phyloP scores from a whole-genome alignment of 495 filamentous ascomycete species.

The Xylaria longipes region DNA sequence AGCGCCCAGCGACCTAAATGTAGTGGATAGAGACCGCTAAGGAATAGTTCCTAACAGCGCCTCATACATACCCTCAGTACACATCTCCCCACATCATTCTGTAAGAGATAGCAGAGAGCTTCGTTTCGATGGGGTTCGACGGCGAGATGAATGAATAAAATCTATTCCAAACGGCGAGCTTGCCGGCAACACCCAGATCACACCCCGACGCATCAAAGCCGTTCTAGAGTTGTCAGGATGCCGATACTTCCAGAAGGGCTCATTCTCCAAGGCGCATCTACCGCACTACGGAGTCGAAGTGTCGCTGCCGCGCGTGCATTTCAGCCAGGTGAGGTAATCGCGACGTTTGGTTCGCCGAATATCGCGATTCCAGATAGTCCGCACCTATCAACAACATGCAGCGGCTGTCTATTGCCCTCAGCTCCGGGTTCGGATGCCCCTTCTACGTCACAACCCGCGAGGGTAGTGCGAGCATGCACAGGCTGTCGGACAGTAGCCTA shows the following conservation, averaged over 20 bases:
- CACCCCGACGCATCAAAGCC: not conserved
- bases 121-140: not conserved
- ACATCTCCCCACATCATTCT: not conserved
- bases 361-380: conserved; percentile 51
- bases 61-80: not conserved
- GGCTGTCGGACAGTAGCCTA: conserved; percentile 59
- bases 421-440: not conserved
- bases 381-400: conserved; percentile 46
- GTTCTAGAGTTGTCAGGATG: conserved; percentile 10
- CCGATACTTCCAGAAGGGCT: conserved; percentile 29
- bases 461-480: conserved; percentile 52
- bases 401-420: conserved; percentile 45
- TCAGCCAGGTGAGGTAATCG: conserved; percentile 48
- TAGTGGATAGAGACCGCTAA: not conserved
- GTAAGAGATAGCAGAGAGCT: not conserved
- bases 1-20: not conserved
- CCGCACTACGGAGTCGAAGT: conserved; percentile 40
- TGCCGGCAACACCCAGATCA: not conserved
- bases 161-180: not conserved
- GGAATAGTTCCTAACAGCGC: no score
- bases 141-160: conserved; percentile 19
- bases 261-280: conserved; percentile 20
- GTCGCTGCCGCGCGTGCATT: conserved; percentile 45
- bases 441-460: conserved; percentile 19
- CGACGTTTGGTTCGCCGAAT: conserved; percentile 46